Evolutionary conservation across 129 eudicot species (phyloP).

Genomic region (Flaveria sonorensis): DNA sequence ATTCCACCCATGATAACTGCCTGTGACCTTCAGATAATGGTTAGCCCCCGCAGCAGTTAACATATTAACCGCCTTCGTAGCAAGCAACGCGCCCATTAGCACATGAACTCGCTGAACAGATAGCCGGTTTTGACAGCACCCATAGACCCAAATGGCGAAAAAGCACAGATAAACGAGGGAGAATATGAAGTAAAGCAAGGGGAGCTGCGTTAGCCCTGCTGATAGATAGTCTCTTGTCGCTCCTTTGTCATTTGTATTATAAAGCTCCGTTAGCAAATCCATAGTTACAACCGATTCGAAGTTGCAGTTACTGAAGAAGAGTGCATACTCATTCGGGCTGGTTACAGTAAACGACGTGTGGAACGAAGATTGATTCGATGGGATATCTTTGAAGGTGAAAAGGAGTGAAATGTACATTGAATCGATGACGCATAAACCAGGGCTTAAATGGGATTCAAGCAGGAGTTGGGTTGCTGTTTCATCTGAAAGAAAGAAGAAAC

Average conservation of each 20-base stretch:
- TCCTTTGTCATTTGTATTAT: constrained; percentile 16
- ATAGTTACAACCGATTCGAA: constrained; percentile 23
- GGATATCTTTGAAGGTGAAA: constrained; percentile 47
- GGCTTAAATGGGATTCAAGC: constrained; percentile 31
- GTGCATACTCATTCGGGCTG: constrained; percentile 32
- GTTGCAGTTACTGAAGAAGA: constrained; percentile 36
- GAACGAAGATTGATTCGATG: constrained; percentile 35
- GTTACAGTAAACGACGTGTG: constrained; percentile 29
- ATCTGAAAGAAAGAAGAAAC: constrained; percentile 40
- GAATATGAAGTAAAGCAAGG: constrained; percentile 30
- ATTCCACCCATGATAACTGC: constrained; percentile 48
- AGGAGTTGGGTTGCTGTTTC: constrained; percentile 33
- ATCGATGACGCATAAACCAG: constrained; percentile 40
- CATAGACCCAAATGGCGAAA: constrained; percentile 33
- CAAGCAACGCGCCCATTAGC: constrained; percentile 44
- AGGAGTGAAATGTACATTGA: constrained; percentile 34
- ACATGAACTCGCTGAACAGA: constrained; percentile 43
- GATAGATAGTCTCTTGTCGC: constrained; percentile 37
- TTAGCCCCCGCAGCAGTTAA: constrained; percentile 37
- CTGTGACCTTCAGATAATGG: constrained; percentile 41
- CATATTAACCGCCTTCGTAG: constrained; percentile 39
- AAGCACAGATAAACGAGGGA: constrained; percentile 38
- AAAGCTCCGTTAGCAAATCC: constrained; percentile 32
- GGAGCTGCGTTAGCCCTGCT: constrained; percentile 43
- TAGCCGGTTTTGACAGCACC: constrained; percentile 30